A percentile compares a stretch with the other conserved stretches of the same genome.
Conservation (phyloP, 257 asterid genomes). For the Petrea volubilis region DNA sequence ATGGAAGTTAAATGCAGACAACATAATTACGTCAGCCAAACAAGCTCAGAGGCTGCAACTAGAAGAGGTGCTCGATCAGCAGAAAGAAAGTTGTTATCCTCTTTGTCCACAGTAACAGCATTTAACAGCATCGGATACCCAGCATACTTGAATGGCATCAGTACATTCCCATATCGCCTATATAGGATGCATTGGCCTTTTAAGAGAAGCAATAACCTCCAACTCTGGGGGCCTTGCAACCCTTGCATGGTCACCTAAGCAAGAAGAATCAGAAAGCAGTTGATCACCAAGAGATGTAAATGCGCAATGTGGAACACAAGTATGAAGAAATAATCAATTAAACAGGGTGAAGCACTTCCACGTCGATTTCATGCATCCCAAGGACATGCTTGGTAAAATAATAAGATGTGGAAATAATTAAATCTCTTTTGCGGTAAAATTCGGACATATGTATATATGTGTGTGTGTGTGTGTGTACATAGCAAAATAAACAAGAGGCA, state of each 20-base stretch:
- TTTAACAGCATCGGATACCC: conserved; percentile 96
- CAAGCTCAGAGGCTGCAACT: conserved; percentile 93
- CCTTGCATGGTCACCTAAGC: conserved; percentile 96
- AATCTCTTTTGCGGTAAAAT: not conserved
- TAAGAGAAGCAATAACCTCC: conserved; percentile 88
- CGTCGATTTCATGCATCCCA: conserved; percentile 8
- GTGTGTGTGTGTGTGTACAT: too few relatives aligned
- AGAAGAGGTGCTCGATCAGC: conserved; percentile 91
- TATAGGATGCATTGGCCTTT: conserved; percentile 96
- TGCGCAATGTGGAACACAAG: not conserved
- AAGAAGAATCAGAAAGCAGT: conserved; percentile 19
- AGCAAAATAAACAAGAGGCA: not conserved
- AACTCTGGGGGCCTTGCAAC: conserved; percentile 92
- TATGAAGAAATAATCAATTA: conserved; percentile 2
- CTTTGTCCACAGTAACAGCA: conserved; percentile 88
- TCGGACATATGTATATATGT: not conserved
- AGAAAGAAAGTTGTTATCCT: conserved; percentile 88
- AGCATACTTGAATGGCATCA: conserved; percentile 96
- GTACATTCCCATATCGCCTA: conserved; percentile 79
- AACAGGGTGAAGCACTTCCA: conserved; percentile 3
- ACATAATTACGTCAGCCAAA: conserved; percentile 86
- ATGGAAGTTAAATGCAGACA: conserved; percentile 6
- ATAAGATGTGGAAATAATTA: not conserved
- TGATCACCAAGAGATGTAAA: conserved; percentile 14
- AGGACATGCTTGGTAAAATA: conserved; percentile 10